These are phyloP conservation scores for Gyromitra esculenta DNA, from an alignment of 2,329 filamentous ascomycete genomes.

Conservation along the genomic window DNA sequence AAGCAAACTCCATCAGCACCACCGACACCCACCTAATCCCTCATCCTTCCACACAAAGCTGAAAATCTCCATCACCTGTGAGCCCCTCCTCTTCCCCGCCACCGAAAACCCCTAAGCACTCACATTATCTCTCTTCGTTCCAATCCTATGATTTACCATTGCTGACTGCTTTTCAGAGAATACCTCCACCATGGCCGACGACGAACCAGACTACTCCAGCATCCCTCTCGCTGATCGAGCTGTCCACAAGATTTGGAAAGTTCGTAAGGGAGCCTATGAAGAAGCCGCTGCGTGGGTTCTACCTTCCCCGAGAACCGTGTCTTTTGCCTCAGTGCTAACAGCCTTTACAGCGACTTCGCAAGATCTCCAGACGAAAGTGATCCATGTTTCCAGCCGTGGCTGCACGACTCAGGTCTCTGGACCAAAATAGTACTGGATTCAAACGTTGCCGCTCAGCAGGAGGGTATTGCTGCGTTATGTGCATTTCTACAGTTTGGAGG, in stretches of 20 bases:
- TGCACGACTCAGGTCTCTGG: slow-evolving; percentile 85
- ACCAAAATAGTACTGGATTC: slow-evolving; percentile 92
- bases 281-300: slow-evolving; percentile 65
- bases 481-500: slow-evolving; percentile 93
- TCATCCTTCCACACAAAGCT: slow-evolving; percentile 28
- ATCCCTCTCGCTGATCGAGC: slow-evolving; percentile 82
- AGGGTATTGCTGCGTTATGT: slow-evolving; percentile 86
- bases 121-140: not conserved
- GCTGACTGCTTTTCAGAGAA: slow-evolving; percentile 42
- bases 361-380: slow-evolving; percentile 84
- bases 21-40: slow-evolving; percentile 10
- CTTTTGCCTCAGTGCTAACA: slow-evolving; percentile 10
- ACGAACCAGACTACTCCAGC: slow-evolving; percentile 82
- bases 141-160: slow-evolving; percentile 8
- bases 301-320: not conserved
- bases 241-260: slow-evolving; percentile 96
- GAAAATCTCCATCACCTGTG: slow-evolving; percentile 23
- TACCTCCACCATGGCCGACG: slow-evolving; percentile 73
- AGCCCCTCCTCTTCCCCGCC: slow-evolving; percentile 42
- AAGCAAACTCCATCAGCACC: not conserved
- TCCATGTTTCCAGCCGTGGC: slow-evolving; percentile 84
- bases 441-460: slow-evolving; percentile 95
- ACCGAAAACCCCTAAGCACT: slow-evolving; percentile 10
- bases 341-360: slow-evolving; percentile 75
- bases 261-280: slow-evolving; percentile 93